Base-by-base conservation (phyloP, 495 filamentous ascomycete species). In the Cercophora newfieldiana region DNA sequence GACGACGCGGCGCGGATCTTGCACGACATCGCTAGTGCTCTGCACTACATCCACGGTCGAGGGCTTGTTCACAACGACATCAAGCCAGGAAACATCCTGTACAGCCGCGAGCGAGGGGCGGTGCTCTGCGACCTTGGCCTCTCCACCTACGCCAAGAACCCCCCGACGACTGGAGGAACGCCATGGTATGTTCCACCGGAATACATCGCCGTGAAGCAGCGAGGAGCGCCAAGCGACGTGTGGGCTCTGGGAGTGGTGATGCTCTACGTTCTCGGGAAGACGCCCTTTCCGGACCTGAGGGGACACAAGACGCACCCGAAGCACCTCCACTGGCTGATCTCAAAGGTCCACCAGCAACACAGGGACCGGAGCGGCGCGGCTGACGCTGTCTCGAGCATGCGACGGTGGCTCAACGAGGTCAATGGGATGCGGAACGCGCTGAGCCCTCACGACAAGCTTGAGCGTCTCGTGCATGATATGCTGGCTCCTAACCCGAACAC, bases 31-130 rank as follows among this genome's bases (percentile, higher is more conserved):
- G 71, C 78, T 30, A 70, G 74, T 60, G 82, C 78, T 7, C 63
- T 83, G 61, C 72, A 80, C 59, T 84, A 82, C 71, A 72, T 83
- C 25, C 80, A 82, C 71, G 70, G 74, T 57, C 77, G 76, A 37
- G 74, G 75, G 18, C 72, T 80, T 29, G 76, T 81, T 55, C 81
- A 83, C 65, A 83, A 82, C 71, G 81, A 83, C 67, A 83, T 84
- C 72, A 82, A 83, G 63, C 81, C 81, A 19, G 80, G 79, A 19
- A 84, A 83, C 49, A 82, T 84, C 53, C 70, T 84, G n/a, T 84
- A 82, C 68, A 82, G 79, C 54, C 76, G 70, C 59, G 81, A 83
- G 30, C 78, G 81, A 1, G 81, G 81, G 1, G 81, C 80, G 24
- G 80, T 83, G 0, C 75, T 83, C 30, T 83, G 81, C 68, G 81